A percentile compares a stretch with the other conserved stretches of the same genome.
Conservation (phyloP, 2,329 filamentous ascomycete genomes). For the Scytalidium lignicola region DNA sequence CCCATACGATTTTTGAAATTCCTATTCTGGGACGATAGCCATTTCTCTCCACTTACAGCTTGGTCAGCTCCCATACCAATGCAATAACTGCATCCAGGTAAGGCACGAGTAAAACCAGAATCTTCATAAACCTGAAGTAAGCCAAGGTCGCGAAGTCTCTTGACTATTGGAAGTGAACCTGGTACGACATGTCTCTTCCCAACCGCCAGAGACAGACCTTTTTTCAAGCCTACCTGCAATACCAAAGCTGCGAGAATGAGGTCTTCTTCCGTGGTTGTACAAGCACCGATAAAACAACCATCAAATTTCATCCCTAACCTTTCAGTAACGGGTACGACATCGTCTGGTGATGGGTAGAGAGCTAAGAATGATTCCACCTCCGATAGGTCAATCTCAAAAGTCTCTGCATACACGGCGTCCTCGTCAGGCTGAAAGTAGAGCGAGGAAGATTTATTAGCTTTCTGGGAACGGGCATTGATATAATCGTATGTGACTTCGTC, state of each 20-base stretch:
- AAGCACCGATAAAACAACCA: constrained; percentile 42
- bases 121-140: constrained; percentile 33
- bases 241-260: constrained; percentile 37
- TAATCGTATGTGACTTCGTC: constrained; percentile 33
- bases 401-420: constrained; percentile 33
- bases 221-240: constrained; percentile 32
- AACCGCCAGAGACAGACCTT: constrained; percentile 21
- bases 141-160: constrained; percentile 29
- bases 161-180: constrained; percentile 34
- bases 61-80: constrained; percentile 37
- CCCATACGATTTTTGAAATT: constrained; percentile 43
- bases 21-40: constrained; percentile 41
- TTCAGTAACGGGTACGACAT: constrained; percentile 36
- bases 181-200: constrained; percentile 36
- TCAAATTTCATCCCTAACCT: constrained; percentile 29
- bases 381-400: constrained; percentile 32
- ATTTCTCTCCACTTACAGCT: constrained; percentile 35
- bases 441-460: constrained; percentile 27
- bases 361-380: constrained; percentile 35
- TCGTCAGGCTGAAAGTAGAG: constrained; percentile 36
- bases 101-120: constrained; percentile 35
- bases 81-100: constrained; percentile 40
- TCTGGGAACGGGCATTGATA: constrained; percentile 27
- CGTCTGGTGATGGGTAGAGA: constrained; percentile 36
- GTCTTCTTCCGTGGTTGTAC: constrained; percentile 41